These are phyloP conservation scores for Pugionium cornutum DNA, from an alignment of 345 rosid genomes.

Conservation along the genomic window DNA sequence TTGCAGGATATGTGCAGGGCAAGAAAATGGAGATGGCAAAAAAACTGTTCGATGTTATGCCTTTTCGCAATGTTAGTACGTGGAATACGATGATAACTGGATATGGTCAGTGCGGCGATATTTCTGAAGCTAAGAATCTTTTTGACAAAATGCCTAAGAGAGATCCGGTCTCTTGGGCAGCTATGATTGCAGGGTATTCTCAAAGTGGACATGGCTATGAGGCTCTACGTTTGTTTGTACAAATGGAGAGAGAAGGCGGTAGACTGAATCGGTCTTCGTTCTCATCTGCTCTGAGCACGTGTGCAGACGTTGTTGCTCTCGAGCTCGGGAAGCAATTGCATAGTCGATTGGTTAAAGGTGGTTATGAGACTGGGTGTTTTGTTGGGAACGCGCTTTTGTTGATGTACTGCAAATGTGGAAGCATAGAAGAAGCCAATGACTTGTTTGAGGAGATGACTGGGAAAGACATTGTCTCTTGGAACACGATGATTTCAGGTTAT, in stretches of 20 bases:
- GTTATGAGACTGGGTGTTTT: constrained; percentile 58
- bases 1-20: constrained; percentile 64
- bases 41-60: constrained; percentile 63
- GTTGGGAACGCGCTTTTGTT: constrained; percentile 71
- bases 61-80: constrained; percentile 49
- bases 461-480: constrained; percentile 69
- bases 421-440: constrained; percentile 61
- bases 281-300: constrained; percentile 60
- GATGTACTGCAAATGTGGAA: constrained; percentile 76
- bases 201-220: constrained; percentile 57
- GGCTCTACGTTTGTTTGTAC: constrained; percentile 51
- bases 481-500: constrained; percentile 68
- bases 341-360: constrained; percentile 62
- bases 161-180: constrained; percentile 73
- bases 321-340: constrained; percentile 74
- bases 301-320: constrained; percentile 62
- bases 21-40: constrained; percentile 58
- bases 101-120: constrained; percentile 54
- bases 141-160: constrained; percentile 59
- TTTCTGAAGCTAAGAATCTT: constrained; percentile 47
- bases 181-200: constrained; percentile 70
- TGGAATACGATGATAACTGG: constrained; percentile 81
- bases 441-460: constrained; percentile 58
- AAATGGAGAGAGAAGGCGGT: constrained; percentile 68
- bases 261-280: constrained; percentile 61